phyloP scores from a whole-genome alignment of 2,329 filamentous ascomycete species.

The Apiospora pterosperma region DNA sequence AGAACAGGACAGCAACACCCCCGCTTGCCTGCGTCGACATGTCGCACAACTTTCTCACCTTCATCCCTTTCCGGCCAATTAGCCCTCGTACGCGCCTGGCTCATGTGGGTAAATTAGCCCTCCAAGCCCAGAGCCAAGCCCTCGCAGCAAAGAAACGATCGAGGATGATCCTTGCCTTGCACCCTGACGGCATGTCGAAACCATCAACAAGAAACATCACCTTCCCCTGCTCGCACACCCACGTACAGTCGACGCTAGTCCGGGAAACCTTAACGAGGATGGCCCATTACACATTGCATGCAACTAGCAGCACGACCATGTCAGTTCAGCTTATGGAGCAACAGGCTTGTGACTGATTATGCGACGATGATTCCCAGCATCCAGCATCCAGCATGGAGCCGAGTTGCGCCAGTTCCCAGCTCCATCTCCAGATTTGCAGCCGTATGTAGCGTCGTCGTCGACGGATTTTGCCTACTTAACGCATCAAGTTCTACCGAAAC shows the following conservation, averaged over 20 bases:
- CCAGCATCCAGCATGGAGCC: background rate
- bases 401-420: background rate
- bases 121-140: background rate
- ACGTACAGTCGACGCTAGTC: background rate
- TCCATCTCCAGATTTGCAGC: background rate
- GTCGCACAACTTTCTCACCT: conserved; percentile 8
- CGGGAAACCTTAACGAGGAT: background rate
- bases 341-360: background rate
- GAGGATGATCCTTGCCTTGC: conserved; percentile 1
- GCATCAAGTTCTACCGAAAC: background rate
- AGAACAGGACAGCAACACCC: conserved; percentile 12
- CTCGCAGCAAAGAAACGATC: background rate
- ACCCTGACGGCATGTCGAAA: background rate
- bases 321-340: conserved; percentile 2
- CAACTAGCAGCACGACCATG: no score
- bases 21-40: background rate
- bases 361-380: background rate
- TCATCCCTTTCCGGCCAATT: conserved; percentile 22
- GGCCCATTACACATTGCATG: background rate
- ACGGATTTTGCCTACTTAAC: background rate
- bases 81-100: conserved; percentile 10
- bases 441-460: background rate
- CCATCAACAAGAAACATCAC: background rate
- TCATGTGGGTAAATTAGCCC: conserved; percentile 23
- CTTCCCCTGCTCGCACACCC: background rate